A percentile compares a stretch with the other conserved stretches of the same genome.
phyloP scores from a whole-genome alignment of 306 rosid species.

The Vicia sativa region DNA sequence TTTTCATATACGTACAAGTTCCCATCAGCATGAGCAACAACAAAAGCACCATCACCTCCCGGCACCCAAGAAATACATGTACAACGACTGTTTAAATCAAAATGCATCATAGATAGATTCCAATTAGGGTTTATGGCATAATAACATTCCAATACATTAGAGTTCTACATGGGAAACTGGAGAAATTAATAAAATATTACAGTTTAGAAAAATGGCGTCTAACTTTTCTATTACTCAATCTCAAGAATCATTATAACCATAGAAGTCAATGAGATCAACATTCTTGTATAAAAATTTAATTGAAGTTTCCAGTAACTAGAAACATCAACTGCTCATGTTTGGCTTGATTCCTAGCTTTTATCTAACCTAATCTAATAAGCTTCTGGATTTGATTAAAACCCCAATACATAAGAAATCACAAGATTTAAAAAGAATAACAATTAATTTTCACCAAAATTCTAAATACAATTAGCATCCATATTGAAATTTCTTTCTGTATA shows the following conservation, averaged over 20 bases:
- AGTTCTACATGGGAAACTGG: constrained; percentile 14
- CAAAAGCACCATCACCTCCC: constrained; percentile 85
- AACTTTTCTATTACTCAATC: constrained; percentile 28
- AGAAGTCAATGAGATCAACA: constrained; percentile 20
- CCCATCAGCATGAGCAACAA: constrained; percentile 95
- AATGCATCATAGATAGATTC: constrained; percentile 41
- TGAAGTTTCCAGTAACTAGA: not conserved
- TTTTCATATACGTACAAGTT: constrained; percentile 87
- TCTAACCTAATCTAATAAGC: constrained; percentile 1
- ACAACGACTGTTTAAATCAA: constrained; percentile 81
- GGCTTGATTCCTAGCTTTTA: constrained; percentile 6
- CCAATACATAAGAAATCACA: not conserved
- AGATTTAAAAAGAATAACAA: constrained; percentile 11
- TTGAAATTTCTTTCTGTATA: not conserved
- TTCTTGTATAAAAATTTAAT: constrained; percentile 9
- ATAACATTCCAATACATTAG: constrained; percentile 31
- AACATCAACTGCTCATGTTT: constrained; percentile 17
- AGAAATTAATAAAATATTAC: constrained; percentile 12
- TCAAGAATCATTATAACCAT: constrained; percentile 28
- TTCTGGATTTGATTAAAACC: not conserved
- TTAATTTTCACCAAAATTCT: constrained; percentile 7
- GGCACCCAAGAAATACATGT: constrained; percentile 92
- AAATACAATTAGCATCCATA: constrained; percentile 2
- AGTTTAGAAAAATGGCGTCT: constrained; percentile 3
- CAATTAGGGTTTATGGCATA: constrained; percentile 17